A percentile compares a stretch with the other conserved stretches of the same genome.
These are phyloP conservation scores for Nakazawaea anatomiae DNA, from an alignment of 805 yeast genomes.

Conservation along the genomic window DNA sequence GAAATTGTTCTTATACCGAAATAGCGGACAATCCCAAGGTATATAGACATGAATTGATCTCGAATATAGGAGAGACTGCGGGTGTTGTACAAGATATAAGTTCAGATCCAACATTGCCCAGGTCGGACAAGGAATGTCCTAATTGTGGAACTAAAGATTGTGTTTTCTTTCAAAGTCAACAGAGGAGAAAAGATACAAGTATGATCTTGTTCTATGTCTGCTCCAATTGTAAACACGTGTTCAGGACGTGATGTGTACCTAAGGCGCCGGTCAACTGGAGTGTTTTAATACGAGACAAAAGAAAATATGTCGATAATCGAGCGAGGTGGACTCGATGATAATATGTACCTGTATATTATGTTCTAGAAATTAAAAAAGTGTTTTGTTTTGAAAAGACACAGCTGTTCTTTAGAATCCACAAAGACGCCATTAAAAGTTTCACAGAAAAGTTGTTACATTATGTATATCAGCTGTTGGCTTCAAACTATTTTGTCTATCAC, in stretches of 20 bases:
- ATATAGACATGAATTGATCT: conserved; percentile 85
- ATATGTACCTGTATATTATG: no score
- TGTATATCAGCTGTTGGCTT: no score
- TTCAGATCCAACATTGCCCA: conserved; percentile 94
- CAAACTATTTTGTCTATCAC: no score
- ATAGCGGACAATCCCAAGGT: conserved; percentile 84
- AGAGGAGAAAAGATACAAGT: conserved; percentile 88
- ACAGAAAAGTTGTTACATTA: no score
- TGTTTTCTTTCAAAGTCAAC: conserved; percentile 96
- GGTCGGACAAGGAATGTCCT: conserved; percentile 92
- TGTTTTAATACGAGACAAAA: no score
- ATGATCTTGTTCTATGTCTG: conserved; percentile 95
- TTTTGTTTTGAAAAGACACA: no score
- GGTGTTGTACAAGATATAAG: conserved; percentile 97
- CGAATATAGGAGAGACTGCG: conserved; percentile 92
- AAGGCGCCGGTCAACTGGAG: no score
- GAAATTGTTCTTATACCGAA: conserved; percentile 92
- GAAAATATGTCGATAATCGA: no score
- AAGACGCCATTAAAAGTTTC: no score
- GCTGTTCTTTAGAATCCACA: no score
- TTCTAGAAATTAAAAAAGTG: no score
- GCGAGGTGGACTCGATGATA: no score
- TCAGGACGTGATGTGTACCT: conserved; percentile 21
- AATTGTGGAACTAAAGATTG: conserved; percentile 82
- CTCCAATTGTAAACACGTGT: conserved; percentile 75